Evolutionary conservation across 345 rosid species (phyloP), one percentile per base, ranked within the genome.

Genomic region (Garcia nutans): DNA sequence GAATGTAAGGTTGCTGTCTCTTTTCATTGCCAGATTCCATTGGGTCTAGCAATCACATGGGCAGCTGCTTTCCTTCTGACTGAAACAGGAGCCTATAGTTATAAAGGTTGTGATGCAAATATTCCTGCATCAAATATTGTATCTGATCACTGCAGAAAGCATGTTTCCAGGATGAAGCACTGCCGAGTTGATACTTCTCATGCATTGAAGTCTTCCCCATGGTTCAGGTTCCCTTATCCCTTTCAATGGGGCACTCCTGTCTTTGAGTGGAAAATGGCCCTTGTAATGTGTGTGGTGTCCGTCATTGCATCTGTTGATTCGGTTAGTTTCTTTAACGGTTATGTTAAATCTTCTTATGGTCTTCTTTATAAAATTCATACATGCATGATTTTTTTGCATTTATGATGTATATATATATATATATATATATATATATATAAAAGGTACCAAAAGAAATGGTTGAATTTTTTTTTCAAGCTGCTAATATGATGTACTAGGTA

Each of bases 221-320:
- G 97, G 97, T 93, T 95, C 80, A 91, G 99, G 82, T 90, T 96
- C 84, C 99, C 98, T 72, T 96, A 91, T 80, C 99, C 99, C 26
- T 80, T 96, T 76, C 98, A 96, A 78, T 96, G 99, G 99, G 99
- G 99, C 69, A 88, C 93, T 76, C 99, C 99, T 22, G 86, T 93
- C 71, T 89, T 96, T 78, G 81, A 76, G 74, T 93, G 98, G 98
- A 91, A 96, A 83, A 86, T 90, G 98, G 92, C 97, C 74, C 63
- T 93, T 45, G 93, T 93, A 63, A 93, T 96, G 99, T 96, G 98
- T 74, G 88, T 88, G 44, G 97, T 86, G 79, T 88, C 98, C 57
- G 54, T 93, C 77, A 90, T 96, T 74, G 82, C 94, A 69, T 89
- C 98, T 17, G 92, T 93, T 72, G 99, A 96, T 80, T 91, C 99